Conservation (phyloP, 495 filamentous ascomycete genomes). For the Terfezia claveryi region DNA sequence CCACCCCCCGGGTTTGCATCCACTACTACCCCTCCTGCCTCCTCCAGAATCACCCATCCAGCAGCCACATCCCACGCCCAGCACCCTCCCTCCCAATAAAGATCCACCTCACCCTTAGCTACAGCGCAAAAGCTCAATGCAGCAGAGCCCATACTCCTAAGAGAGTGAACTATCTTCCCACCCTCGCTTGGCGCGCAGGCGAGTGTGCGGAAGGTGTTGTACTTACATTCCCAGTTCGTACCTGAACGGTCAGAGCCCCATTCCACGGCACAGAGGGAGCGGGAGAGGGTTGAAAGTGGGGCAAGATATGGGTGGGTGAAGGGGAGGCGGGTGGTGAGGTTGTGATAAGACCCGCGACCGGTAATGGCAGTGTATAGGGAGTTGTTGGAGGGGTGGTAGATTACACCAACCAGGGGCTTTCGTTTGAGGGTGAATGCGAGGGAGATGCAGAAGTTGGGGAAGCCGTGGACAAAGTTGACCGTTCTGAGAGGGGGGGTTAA, state of each 20-base stretch:
- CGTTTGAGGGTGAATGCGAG: constrained; percentile 49
- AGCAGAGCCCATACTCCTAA: constrained; percentile 55
- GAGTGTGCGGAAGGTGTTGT: constrained; percentile 44
- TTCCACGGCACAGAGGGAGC: constrained; percentile 46
- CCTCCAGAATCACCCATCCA: constrained; percentile 67
- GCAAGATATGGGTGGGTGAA: constrained; percentile 33
- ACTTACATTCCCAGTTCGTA: constrained; percentile 53
- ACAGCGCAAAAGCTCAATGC: constrained; percentile 70
- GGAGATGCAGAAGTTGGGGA: constrained; percentile 62
- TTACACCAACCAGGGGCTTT: constrained; percentile 48
- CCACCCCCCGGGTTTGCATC: constrained; percentile 37
- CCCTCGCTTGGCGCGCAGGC: constrained; percentile 39
- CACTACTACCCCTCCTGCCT: constrained; percentile 65
- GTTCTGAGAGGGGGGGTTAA: constrained; percentile 22
- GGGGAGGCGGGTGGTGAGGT: constrained; percentile 35
- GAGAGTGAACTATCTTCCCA: constrained; percentile 64
- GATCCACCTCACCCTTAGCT: constrained; percentile 54
- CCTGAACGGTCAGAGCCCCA: constrained; percentile 59
- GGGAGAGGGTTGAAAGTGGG: constrained; percentile 21
- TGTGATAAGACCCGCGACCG: constrained; percentile 46
- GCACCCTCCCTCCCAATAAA: constrained; percentile 86
- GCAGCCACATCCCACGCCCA: constrained; percentile 93
- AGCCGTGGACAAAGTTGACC: constrained; percentile 67
- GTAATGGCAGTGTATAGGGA: constrained; percentile 47
- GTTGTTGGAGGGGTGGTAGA: constrained; percentile 61